Conservation (phyloP, 164 flowering plant species). For the Akebia trifoliata region DNA sequence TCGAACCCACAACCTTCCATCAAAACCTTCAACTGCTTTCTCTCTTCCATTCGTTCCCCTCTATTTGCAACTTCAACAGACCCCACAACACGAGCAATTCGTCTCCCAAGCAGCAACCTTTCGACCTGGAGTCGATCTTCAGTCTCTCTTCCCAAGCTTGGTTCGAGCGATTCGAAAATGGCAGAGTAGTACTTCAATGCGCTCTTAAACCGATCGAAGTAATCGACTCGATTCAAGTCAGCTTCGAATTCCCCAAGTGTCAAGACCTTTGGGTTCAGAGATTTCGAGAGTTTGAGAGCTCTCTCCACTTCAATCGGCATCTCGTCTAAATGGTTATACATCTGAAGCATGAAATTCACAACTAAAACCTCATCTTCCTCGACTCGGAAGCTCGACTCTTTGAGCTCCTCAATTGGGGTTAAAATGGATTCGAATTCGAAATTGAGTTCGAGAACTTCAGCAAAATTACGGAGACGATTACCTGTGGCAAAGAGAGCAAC, state of each 20-base stretch:
- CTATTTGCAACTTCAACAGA: constrained; percentile 33
- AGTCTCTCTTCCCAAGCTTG: constrained; percentile 59
- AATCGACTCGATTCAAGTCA: constrained; percentile 49
- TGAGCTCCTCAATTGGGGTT: constrained; percentile 50
- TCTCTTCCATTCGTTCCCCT: constrained; percentile 64
- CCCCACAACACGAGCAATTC: constrained; percentile 53
- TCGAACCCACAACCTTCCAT: constrained; percentile 73
- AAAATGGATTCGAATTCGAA: constrained; percentile 73
- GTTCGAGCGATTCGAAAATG: constrained; percentile 80
- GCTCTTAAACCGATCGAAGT: constrained; percentile 40
- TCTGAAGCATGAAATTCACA: constrained; percentile 83
- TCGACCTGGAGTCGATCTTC: constrained; percentile 56
- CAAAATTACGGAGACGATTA: constrained; percentile 67
- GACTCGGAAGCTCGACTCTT: constrained; percentile 45
- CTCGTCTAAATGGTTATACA: constrained; percentile 63
- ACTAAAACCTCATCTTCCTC: constrained; percentile 57
- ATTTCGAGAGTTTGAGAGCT: constrained; percentile 52
- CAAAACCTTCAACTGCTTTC: constrained; percentile 51
- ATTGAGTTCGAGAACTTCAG: constrained; percentile 53
- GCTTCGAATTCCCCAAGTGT: constrained; percentile 84
- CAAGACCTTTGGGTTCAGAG: constrained; percentile 56
- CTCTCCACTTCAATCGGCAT: constrained; percentile 33
- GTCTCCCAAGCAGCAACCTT: constrained; percentile 50
- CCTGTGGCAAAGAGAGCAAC: constrained; percentile 21
- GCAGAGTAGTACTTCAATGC: constrained; percentile 66